A percentile compares a stretch with the other conserved stretches of the same genome.
Conservation (phyloP, 2,329 filamentous ascomycete species). For the Rutstroemia sp. region DNA sequence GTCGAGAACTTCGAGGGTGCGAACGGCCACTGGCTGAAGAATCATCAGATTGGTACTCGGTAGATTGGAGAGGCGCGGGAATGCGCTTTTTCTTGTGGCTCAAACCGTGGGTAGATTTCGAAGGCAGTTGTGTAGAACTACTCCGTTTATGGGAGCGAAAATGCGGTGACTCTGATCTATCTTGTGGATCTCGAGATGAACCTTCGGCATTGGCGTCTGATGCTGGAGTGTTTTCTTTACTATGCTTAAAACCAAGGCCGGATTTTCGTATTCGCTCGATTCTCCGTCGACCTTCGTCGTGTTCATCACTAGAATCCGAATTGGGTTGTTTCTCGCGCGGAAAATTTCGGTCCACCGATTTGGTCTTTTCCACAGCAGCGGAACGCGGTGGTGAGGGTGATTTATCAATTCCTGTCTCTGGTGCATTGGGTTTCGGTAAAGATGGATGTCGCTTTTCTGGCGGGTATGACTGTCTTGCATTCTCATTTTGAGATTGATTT, state of each 20-base stretch:
- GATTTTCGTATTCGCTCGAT: slow-evolving; percentile 22
- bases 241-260: slow-evolving; percentile 18
- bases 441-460: slow-evolving; percentile 26
- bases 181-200: slow-evolving; percentile 15
- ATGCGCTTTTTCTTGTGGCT: slow-evolving; percentile 53
- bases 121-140: slow-evolving; percentile 54
- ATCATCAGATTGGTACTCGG: slow-evolving; percentile 61
- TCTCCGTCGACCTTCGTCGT: slow-evolving; percentile 14
- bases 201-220: slow-evolving; percentile 13
- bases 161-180: slow-evolving; percentile 51
- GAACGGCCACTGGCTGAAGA: slow-evolving; percentile 55
- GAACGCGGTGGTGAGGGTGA: slow-evolving; percentile 28
- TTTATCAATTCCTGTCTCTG: slow-evolving; percentile 44
- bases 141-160: slow-evolving; percentile 53
- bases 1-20: slow-evolving; percentile 49
- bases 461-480: slow-evolving; percentile 41
- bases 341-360: slow-evolving; percentile 28
- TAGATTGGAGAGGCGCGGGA: slow-evolving; percentile 52
- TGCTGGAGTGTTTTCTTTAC: slow-evolving; percentile 15
- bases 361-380: slow-evolving; percentile 29
- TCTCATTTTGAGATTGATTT: slow-evolving; percentile 3
- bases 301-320: slow-evolving; percentile 26
- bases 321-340: slow-evolving; percentile 36
- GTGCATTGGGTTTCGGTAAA: slow-evolving; percentile 35
- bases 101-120: slow-evolving; percentile 47